phyloP scores from a whole-genome alignment of 2,329 filamentous ascomycete species.

The Corinectria fuckeliana region DNA sequence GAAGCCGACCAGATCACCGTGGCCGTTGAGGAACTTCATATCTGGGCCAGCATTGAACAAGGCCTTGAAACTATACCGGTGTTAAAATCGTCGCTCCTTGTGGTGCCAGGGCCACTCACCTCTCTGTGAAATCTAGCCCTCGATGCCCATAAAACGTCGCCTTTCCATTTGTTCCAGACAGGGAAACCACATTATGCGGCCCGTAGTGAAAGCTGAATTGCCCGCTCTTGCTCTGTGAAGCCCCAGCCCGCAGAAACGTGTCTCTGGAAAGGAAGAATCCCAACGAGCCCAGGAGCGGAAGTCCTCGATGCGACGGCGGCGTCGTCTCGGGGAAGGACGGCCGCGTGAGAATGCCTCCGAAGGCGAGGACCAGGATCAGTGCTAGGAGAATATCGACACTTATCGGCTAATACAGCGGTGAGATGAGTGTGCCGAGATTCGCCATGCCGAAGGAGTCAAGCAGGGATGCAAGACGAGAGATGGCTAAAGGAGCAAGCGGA shows the following conservation, averaged over 20 bases:
- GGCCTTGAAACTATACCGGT: neutral
- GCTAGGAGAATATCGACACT: neutral
- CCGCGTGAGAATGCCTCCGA: neutral
- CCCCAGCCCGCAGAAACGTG: neutral
- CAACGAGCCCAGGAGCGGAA: conserved; percentile 2
- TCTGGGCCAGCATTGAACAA: conserved; percentile 42
- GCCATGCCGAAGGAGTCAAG: neutral
- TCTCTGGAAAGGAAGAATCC: neutral
- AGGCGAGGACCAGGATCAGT: neutral
- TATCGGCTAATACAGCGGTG: neutral
- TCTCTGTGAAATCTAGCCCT: neutral
- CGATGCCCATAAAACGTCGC: neutral
- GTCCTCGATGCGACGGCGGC: neutral
- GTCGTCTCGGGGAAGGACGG: neutral
- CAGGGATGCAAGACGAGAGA: neutral
- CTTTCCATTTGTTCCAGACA: neutral
- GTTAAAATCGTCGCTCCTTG: neutral
- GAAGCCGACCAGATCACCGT: conserved; percentile 16
- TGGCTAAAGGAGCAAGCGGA: too few species aligned
- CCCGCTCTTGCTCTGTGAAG: neutral
- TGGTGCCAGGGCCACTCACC: neutral
- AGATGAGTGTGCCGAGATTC: neutral
- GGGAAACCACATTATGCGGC: neutral
- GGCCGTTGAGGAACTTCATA: conserved; percentile 24
- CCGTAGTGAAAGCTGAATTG: conserved; percentile 10